Percentiles rank a stretch among this genome's conserved stretches.
Conservation (phyloP, 345 rosid genomes). For the Linum usitatissimum region DNA sequence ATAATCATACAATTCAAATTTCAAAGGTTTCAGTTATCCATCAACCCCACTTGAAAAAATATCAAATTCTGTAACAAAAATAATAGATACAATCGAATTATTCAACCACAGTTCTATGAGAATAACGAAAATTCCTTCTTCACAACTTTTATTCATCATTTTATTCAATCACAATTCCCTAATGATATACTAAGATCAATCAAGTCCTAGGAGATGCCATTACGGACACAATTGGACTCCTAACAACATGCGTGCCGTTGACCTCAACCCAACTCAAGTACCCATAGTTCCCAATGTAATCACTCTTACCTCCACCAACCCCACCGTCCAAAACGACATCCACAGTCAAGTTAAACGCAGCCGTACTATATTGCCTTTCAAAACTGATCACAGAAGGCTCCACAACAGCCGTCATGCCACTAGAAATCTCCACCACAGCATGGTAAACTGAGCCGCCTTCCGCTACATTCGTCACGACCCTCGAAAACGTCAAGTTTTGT, state of each 20-base stretch:
- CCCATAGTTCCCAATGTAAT: slow-evolving; percentile 36
- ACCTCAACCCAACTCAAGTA: slow-evolving; percentile 36
- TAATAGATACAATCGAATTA: no score
- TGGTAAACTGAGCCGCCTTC: slow-evolving; percentile 17
- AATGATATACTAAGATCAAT: not conserved
- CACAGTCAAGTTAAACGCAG: slow-evolving; percentile 28
- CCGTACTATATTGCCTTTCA: slow-evolving; percentile 20
- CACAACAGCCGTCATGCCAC: slow-evolving; percentile 25
- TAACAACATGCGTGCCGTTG: slow-evolving; percentile 26
- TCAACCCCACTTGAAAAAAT: no score
- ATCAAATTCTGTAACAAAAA: no score
- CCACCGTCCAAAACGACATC: slow-evolving; percentile 20
- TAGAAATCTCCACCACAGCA: slow-evolving; percentile 19
- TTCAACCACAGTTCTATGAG: no score
- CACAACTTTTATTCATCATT: no score
- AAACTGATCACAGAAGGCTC: slow-evolving; percentile 24
- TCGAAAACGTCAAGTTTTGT: slow-evolving; percentile 27
- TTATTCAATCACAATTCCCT: no score
- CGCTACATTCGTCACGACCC: slow-evolving; percentile 29
- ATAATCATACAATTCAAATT: no score
- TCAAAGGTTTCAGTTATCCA: no score
- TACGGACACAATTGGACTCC: slow-evolving; percentile 40
- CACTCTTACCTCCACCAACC: slow-evolving; percentile 16
- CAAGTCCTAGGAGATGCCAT: slow-evolving; percentile 15
- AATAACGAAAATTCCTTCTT: no score